Evolutionary conservation across 2,329 filamentous ascomycete genomes (phyloP), one percentile per base, ranked within the genome.

Genomic region (Aureobasidium sp.): DNA sequence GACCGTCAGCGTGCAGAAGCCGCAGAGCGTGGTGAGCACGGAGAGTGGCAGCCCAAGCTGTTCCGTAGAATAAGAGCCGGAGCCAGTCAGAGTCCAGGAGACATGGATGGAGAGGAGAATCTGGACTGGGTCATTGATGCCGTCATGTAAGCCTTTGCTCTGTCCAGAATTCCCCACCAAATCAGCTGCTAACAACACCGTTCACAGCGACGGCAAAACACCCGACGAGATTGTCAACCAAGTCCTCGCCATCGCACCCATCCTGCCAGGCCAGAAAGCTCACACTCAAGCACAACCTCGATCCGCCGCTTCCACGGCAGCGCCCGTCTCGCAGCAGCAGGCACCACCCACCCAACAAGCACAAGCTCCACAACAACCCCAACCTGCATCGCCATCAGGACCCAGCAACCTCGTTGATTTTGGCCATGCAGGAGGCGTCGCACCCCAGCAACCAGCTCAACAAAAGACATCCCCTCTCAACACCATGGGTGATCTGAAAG

Each of bases 71-170:
- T 94, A 10, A 78, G 80, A 39, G 83, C 83, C 21, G 86, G 84
- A 1, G 81, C 83, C 1, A 84, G 83, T 1, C 44, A 54, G n/a
- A 37, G 56, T 16, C 66, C 78, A 3, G 67, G 67, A 17, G 66
- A 68, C 34, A 87, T 93, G 58, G 84, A 91, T 66, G 88, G 87
- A 24, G 87, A 94, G 67, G 89, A 94, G 66, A 88, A 88, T 59
- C 73, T 98, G 25, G 93, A 97, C 70, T 98, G 89, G 88, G 90
- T 97, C 64, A 87, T 98, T 63, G 86, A 91, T 68, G 85, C 90
- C 1, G 77, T 84, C 53, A 80, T 98, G 90, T 95, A 71, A 69
- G 81, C 65, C 14, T 35, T 34, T 27, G 27, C 19, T 14, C 8
- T 42, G n/a, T 19, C 25, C 16, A n/a, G 25, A 16, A 35, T 27